A percentile compares a stretch with the other conserved stretches of the same genome.
These are phyloP conservation scores for Cyberlindnera veronae DNA, from an alignment of 805 yeast species.

Conservation along the genomic window DNA sequence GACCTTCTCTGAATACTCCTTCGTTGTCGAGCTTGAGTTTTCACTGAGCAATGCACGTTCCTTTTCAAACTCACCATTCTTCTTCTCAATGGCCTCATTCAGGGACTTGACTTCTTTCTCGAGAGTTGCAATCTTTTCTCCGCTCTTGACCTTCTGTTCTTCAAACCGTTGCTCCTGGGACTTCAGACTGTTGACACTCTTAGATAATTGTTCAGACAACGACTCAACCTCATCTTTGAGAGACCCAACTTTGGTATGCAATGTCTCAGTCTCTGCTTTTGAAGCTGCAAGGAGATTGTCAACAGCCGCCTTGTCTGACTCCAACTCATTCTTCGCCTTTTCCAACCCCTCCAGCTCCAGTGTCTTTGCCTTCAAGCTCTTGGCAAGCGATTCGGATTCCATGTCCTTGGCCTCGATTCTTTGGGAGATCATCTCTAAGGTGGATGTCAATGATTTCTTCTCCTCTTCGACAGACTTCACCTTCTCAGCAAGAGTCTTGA, in stretches of 20 bases:
- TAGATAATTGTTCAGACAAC: slow-evolving; percentile 6
- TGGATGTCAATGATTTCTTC: slow-evolving; percentile 31
- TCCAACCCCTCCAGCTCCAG: slow-evolving; percentile 8
- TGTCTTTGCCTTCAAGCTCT: slow-evolving; percentile 13
- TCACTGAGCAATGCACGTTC: slow-evolving; percentile 47
- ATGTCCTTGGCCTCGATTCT: slow-evolving; percentile 28
- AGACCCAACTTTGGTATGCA: not conserved
- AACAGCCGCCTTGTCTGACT: slow-evolving; percentile 2
- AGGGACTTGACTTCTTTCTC: slow-evolving; percentile 30
- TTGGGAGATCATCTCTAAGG: slow-evolving; percentile 32
- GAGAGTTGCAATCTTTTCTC: slow-evolving; percentile 22
- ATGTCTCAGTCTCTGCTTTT: not conserved
- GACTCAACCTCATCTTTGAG: slow-evolving; percentile 9
- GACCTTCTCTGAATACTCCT: slow-evolving; percentile 47
- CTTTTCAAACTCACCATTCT: slow-evolving; percentile 43
- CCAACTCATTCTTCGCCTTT: not conserved
- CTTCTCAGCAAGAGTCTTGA: slow-evolving; percentile 25
- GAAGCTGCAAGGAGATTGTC: not conserved
- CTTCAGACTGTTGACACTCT: slow-evolving; percentile 15
- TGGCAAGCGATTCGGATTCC: slow-evolving; percentile 19
- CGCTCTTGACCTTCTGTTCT: slow-evolving; percentile 21
- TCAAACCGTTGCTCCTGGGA: slow-evolving; percentile 20
- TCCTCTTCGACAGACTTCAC: slow-evolving; percentile 29
- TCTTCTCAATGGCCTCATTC: slow-evolving; percentile 35
- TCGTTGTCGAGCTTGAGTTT: slow-evolving; percentile 46